A percentile compares a stretch with the other conserved stretches of the same genome.
phyloP scores from a whole-genome alignment of 768 basidiomycete genomes.

The Hericium erinaceus region DNA sequence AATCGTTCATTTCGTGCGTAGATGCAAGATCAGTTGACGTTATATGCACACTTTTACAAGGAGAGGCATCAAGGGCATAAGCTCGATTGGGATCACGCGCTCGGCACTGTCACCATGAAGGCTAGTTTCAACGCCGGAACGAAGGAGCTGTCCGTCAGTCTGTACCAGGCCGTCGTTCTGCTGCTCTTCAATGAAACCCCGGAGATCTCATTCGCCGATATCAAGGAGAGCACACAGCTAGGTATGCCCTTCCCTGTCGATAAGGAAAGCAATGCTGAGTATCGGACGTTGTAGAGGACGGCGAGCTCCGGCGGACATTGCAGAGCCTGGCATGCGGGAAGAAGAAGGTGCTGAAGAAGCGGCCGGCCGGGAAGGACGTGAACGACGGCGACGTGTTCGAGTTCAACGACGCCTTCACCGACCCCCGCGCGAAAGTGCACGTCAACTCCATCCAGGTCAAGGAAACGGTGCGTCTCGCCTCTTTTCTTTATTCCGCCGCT shows the following conservation, averaged over 20 bases:
- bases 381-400: constrained; percentile 64
- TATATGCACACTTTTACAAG: constrained; percentile 67
- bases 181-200: constrained; percentile 72
- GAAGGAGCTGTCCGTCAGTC: constrained; percentile 85
- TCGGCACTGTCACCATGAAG: constrained; percentile 73
- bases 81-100: constrained; percentile 79
- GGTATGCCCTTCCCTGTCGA: constrained; percentile 37
- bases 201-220: constrained; percentile 56
- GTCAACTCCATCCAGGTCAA: constrained; percentile 96
- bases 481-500: not conserved
- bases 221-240: constrained; percentile 58
- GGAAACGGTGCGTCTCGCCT: constrained; percentile 55
- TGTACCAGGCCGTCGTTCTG: constrained; percentile 85
- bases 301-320: constrained; percentile 71
- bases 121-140: constrained; percentile 55
- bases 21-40: constrained; percentile 65
- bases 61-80: constrained; percentile 65
- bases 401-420: constrained; percentile 78
- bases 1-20: constrained; percentile 21
- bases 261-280: constrained; percentile 3
- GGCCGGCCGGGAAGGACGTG: constrained; percentile 72
- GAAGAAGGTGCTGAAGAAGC: constrained; percentile 79
- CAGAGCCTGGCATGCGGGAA: constrained; percentile 91
- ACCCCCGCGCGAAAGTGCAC: constrained; percentile 70
- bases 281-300: constrained; percentile 38